Evolutionary conservation across 1,139 yeast species (phyloP), one percentile per base, ranked within the genome.

Genomic region (Zygotorulaspora mrakii): DNA sequence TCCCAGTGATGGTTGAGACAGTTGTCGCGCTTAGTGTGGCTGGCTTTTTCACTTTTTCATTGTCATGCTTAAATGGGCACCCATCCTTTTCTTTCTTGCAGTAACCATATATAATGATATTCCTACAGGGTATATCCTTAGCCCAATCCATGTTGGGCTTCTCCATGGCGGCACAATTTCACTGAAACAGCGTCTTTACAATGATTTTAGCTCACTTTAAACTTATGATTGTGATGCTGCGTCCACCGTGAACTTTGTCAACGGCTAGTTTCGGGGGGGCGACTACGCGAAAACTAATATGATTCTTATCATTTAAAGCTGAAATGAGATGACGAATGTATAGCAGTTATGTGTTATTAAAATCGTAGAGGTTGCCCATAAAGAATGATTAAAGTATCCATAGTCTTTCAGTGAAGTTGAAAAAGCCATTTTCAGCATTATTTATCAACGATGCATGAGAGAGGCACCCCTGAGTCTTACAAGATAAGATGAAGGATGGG

Each of bases 71-170:
- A 60, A 86, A 87, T 2, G 83, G 84, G 61, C 96, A 87, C 13
- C 96, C 95, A 57, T 86, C 87, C 53, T 84, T 84, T 52, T 85
- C 91, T 65, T 76, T 87, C 62, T 86, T 86, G 69, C 96, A 88
- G 55, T 76, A 86, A 7, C 96, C 96, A 65, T 86, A 88, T 34
- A 86, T 85, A 38, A 82, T 76, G 43, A 87, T 80, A 59, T 87
- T 87, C 61, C 91, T 75, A 65, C 96, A 87, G 44, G 84, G 88
- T 27, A 87, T 82, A 51, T 82, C 86, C 62, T 76, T 80, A 5
- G 94, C 89, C 70, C 77, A 72, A 17, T 72, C 77, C 39, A 61
- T 54, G 37, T 58, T 62, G 35, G 54, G 42, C 46, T 55, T 56
- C 33, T 59, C 61, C 61, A 57, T 58, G 22, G 17, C 23, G 20